A percentile compares a stretch with the other conserved stretches of the same genome.
phyloP scores from a whole-genome alignment of 2,329 filamentous ascomycete species.

The Albophoma yamanashiensis region DNA sequence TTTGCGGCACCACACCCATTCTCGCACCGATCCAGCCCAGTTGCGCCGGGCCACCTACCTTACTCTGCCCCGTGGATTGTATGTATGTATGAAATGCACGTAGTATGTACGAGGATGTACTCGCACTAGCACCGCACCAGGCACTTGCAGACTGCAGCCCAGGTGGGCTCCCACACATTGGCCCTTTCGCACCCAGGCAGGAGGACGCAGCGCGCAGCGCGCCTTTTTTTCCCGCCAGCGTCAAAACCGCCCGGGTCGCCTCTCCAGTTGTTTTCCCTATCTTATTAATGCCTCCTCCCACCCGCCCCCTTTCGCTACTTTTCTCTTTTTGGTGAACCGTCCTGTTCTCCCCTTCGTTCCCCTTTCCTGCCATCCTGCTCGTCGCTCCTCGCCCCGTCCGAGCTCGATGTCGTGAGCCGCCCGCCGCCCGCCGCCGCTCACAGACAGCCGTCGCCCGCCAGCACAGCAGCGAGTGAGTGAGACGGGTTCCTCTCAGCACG shows the following conservation, averaged over 20 bases:
- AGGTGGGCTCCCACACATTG: neutral
- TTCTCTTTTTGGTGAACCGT: neutral
- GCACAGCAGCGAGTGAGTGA: neutral
- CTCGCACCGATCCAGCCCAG: no score
- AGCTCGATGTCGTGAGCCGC: neutral
- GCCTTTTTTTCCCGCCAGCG: neutral
- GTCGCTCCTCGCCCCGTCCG: neutral
- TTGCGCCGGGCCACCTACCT: no score
- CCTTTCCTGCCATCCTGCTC: neutral
- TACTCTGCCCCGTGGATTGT: no score
- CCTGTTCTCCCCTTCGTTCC: neutral
- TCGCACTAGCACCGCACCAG: neutral
- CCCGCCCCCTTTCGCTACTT: neutral
- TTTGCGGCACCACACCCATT: neutral
- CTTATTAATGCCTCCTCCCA: constrained; percentile 4
- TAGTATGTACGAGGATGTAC: no score
- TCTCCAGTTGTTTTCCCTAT: neutral
- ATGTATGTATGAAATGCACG: no score
- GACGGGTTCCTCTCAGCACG: neutral
- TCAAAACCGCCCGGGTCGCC: neutral
- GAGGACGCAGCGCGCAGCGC: neutral
- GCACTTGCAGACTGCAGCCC: neutral
- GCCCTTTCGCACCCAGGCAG: neutral
- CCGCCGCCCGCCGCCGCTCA: neutral
- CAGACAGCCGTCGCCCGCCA: neutral